Percentiles rank a stretch among this genome's conserved stretches.
Evolutionary conservation across 2,329 filamentous ascomycete species (phyloP).

Genomic region (Diplodia mutila): DNA sequence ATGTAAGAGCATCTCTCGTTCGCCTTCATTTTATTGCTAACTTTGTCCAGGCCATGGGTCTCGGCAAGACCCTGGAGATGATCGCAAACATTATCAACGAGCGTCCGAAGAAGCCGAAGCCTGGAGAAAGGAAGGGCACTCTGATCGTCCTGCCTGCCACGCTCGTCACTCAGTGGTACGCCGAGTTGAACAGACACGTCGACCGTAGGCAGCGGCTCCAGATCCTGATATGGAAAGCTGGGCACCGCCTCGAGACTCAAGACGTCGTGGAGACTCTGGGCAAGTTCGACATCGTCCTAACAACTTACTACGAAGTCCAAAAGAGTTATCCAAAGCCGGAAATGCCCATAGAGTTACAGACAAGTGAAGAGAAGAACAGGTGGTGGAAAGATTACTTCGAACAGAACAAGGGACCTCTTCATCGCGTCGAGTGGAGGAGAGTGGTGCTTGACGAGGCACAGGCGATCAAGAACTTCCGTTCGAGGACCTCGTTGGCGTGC

Average conservation of each 20-base stretch:
- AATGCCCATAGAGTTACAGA: slow-evolving; percentile 42
- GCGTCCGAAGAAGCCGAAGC: slow-evolving; percentile 23
- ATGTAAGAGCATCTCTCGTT: slow-evolving; percentile 28
- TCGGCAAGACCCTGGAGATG: slow-evolving; percentile 32
- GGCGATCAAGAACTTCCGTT: slow-evolving; percentile 55
- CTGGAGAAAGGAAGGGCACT: slow-evolving; percentile 37
- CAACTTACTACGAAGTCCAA: slow-evolving; percentile 49
- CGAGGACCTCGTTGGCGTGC: slow-evolving; percentile 51
- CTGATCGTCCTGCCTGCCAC: slow-evolving; percentile 48
- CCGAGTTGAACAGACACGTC: slow-evolving; percentile 39
- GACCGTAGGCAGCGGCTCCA: background rate
- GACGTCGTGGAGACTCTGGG: slow-evolving; percentile 27
- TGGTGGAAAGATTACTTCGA: slow-evolving; percentile 43
- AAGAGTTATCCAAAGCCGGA: slow-evolving; percentile 48
- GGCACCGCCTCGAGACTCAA: slow-evolving; percentile 34
- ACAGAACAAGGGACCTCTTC: slow-evolving; percentile 36
- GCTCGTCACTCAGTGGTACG: slow-evolving; percentile 47
- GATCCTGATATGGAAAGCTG: slow-evolving; percentile 37
- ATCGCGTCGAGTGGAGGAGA: slow-evolving; percentile 47
- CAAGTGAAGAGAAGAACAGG: slow-evolving; percentile 43
- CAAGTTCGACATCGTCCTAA: slow-evolving; percentile 43
- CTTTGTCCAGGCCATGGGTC: slow-evolving; percentile 8
- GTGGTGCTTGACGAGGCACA: slow-evolving; percentile 64
- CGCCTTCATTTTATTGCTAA: background rate
- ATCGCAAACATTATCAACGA: slow-evolving; percentile 51